Base-by-base conservation (phyloP, 805 yeast genomes). In the Starmerella stigmatis region DNA sequence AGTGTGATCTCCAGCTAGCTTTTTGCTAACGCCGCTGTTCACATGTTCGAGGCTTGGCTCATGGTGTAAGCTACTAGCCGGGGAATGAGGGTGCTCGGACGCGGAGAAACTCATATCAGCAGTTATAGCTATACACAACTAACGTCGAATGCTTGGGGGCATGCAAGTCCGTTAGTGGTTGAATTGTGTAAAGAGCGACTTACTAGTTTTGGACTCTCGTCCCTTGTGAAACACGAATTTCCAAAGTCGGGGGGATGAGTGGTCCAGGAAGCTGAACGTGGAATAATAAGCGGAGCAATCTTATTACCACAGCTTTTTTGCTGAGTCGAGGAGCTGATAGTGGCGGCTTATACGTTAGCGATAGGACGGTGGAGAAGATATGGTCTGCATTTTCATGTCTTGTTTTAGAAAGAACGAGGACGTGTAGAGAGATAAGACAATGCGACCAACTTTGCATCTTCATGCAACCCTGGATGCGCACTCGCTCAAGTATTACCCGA, bases 321-420 rank as follows among this genome's bases (percentile, higher is more conserved):
- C n/a, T n/a, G n/a, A n/a, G n/a, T 15, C 22, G 2, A 12, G 15
- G 23, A 19, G 20, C 20, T 15, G 23, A 32, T 10, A 32, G 10
- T 12, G 38, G 22, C 38, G n/a, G 38, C 38, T 34, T 34, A 21
- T 21, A 34, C 27, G 38, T 34, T 34, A 4, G 20, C 28, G 27
- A 34, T 34, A 21, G 22, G 38, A 16, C 27, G 27, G 27, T 19
- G 15, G 12, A 21, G 38, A 26, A 21, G 38, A 21, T 34, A 34
- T 26, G 38, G 38, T 34, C 38, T 21, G 38, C 21, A 12, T 26
- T 17, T 22, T 23, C 5, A 32, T 20, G 35, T 12, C 35, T 23
- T 32, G 12, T 32, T 32, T n/a, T 17, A 23, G 35, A 11, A 32
- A 32, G 23, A 32, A 19, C 10, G n/a, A 9, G 35, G 10, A 23